Evolutionary conservation across 306 rosid genomes (phyloP).

Genomic region (Ormosia emarginata): DNA sequence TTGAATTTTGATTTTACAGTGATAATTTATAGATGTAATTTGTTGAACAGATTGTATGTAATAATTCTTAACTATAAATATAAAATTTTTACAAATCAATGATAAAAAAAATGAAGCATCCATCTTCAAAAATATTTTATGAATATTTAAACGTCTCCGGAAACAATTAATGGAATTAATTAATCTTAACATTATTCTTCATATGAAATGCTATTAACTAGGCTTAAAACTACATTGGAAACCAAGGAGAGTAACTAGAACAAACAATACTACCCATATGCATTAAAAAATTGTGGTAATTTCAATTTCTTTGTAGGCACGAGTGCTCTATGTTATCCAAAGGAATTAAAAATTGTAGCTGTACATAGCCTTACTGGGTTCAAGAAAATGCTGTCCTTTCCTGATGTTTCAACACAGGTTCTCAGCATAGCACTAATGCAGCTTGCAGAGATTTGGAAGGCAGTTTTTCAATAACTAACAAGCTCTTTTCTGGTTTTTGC

Average conservation of each 20-base stretch:
- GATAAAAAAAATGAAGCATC: too few relatives aligned
- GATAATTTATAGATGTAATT: too few relatives aligned
- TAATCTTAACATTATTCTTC: background rate
- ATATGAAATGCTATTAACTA: background rate
- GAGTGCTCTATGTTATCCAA: background rate
- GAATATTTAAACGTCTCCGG: too few relatives aligned
- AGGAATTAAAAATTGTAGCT: conserved; percentile 15
- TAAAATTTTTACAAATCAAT: too few relatives aligned
- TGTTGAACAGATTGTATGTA: too few relatives aligned
- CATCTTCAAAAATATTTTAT: too few relatives aligned
- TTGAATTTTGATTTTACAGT: too few relatives aligned
- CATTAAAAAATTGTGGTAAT: background rate
- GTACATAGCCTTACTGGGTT: background rate
- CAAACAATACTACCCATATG: background rate
- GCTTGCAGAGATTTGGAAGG: conserved; percentile 28
- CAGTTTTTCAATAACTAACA: conserved; percentile 28
- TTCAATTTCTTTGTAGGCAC: background rate
- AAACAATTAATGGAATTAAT: background rate
- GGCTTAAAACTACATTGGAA: background rate
- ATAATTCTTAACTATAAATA: too few relatives aligned
- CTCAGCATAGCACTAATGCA: conserved; percentile 16
- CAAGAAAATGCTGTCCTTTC: conserved; percentile 1
- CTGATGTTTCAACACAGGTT: conserved; percentile 12
- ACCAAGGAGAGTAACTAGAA: background rate
- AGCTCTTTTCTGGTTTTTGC: conserved; percentile 7